phyloP scores from a whole-genome alignment of 225 moss, liverwort and hornwort species.

The Sphagnum contortum region DNA sequence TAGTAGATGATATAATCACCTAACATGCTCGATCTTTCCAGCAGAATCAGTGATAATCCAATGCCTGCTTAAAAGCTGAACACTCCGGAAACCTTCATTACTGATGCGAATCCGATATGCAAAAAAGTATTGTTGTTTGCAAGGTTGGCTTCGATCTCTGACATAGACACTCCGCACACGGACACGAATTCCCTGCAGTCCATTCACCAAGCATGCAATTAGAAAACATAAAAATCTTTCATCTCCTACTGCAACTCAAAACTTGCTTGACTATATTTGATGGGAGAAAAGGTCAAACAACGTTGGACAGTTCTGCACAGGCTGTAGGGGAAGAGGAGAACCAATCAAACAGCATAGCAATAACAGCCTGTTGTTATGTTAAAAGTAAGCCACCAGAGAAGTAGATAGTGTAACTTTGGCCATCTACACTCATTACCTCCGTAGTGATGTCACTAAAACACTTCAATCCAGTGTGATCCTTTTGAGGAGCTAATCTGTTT shows the following conservation, averaged over 20 bases:
- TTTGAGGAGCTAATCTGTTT: slow-evolving; percentile 24
- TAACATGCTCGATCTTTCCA: slow-evolving; percentile 47
- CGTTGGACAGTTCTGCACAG: background rate
- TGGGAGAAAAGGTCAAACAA: background rate
- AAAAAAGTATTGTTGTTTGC: slow-evolving; percentile 46
- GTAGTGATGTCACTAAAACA: slow-evolving; percentile 48
- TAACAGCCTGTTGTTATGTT: too few relatives aligned
- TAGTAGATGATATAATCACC: slow-evolving; percentile 4
- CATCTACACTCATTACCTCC: slow-evolving; percentile 10
- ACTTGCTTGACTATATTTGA: too few relatives aligned
- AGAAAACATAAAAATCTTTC: too few relatives aligned
- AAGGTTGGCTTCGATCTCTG: slow-evolving; percentile 38
- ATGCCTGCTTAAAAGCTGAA: slow-evolving; percentile 42
- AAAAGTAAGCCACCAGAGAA: too few relatives aligned
- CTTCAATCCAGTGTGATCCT: slow-evolving; percentile 25
- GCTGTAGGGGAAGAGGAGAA: too few relatives aligned
- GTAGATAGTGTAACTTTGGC: too few relatives aligned
- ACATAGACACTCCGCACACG: slow-evolving; percentile 50
- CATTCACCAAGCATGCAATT: background rate
- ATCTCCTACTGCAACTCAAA: too few relatives aligned
- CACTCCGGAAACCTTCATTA: slow-evolving; percentile 33
- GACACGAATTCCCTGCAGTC: slow-evolving; percentile 34
- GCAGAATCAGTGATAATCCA: slow-evolving; percentile 49
- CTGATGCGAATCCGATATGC: slow-evolving; percentile 51
- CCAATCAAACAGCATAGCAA: too few relatives aligned